phyloP scores from a whole-genome alignment of 352 stramenopile species.

The Thalassiosira pacifica region DNA sequence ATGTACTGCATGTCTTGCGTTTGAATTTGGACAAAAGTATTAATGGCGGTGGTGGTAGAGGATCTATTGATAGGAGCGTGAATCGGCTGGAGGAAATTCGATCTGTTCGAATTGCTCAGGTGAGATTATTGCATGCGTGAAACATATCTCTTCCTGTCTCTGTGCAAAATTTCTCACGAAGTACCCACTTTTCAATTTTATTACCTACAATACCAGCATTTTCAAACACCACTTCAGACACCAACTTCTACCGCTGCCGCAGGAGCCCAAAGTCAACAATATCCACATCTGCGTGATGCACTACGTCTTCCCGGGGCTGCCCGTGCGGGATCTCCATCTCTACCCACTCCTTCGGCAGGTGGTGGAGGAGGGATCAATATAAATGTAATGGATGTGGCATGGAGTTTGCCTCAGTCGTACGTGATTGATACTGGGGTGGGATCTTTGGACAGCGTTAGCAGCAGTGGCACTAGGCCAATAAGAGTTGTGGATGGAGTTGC shows the following conservation, averaged over 20 bases:
- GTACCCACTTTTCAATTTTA: conserved; percentile 4
- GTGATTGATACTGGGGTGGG: conserved; percentile 42
- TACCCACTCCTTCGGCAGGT: conserved; percentile 51
- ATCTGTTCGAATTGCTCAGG: conserved; percentile 76
- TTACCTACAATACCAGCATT: conserved; percentile 33
- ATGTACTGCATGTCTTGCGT: conserved; percentile 71
- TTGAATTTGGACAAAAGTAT: conserved; percentile 38
- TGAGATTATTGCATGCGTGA: conserved; percentile 40
- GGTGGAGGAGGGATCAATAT: conserved; percentile 72
- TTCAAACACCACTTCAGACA: conserved; percentile 57
- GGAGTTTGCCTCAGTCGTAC: conserved; percentile 77
- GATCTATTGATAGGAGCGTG: conserved; percentile 36
- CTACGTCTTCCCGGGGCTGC: conserved; percentile 39
- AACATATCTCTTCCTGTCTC: too few species aligned
- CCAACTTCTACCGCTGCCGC: conserved; percentile 16
- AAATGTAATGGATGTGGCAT: conserved; percentile 81
- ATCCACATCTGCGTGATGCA: conserved; percentile 58
- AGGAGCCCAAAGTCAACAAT: conserved; percentile 55
- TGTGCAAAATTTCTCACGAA: neutral
- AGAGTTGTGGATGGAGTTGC: conserved; percentile 37
- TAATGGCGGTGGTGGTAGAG: conserved; percentile 14
- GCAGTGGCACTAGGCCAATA: conserved; percentile 2
- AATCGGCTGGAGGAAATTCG: conserved; percentile 65
- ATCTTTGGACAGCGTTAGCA: conserved; percentile 13
- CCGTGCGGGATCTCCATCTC: conserved; percentile 11